These are phyloP conservation scores for Ramularia endophylla DNA, from an alignment of 2,329 filamentous ascomycete genomes.

Conservation along the genomic window DNA sequence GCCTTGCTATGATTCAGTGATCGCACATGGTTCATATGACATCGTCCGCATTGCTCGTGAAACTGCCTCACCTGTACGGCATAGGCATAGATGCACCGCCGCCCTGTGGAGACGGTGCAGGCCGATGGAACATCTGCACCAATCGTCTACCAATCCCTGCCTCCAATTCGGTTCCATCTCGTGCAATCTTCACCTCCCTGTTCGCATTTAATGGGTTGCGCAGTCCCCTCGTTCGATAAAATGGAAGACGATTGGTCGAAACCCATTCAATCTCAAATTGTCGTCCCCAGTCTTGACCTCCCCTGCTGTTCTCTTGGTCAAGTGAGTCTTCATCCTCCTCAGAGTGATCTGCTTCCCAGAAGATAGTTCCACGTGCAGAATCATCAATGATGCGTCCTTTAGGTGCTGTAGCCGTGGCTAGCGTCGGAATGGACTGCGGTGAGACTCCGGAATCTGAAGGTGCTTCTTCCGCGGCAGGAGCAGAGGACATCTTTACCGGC, in stretches of 20 bases:
- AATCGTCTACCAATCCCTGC: slow-evolving; percentile 71
- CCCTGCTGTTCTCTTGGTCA: slow-evolving; percentile 30
- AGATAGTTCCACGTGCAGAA: slow-evolving; percentile 87
- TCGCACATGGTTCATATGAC: background rate
- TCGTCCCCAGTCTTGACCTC: slow-evolving; percentile 71
- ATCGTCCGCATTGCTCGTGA: background rate
- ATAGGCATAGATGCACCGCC: background rate
- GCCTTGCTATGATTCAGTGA: slow-evolving; percentile 14
- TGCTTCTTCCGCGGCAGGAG: slow-evolving; percentile 11
- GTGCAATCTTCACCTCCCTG: slow-evolving; percentile 89
- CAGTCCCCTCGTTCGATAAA: slow-evolving; percentile 80
- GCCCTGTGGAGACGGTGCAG: slow-evolving; percentile 9
- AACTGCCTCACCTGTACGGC: background rate
- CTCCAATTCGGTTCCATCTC: slow-evolving; percentile 91
- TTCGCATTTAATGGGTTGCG: slow-evolving; percentile 95
- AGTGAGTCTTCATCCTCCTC: slow-evolving; percentile 40
- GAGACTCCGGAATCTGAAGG: slow-evolving; percentile 47
- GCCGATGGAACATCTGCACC: slow-evolving; percentile 61
- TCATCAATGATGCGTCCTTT: slow-evolving; percentile 87
- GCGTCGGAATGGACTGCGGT: slow-evolving; percentile 72
- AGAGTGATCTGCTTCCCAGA: slow-evolving; percentile 78
- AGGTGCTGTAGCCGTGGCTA: slow-evolving; percentile 70
- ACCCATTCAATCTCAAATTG: slow-evolving; percentile 90
- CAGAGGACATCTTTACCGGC: slow-evolving; percentile 19
- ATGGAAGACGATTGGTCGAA: slow-evolving; percentile 75